Conservation (phyloP, 441 rosid species). For the Rhodomyrtus psidioides region DNA sequence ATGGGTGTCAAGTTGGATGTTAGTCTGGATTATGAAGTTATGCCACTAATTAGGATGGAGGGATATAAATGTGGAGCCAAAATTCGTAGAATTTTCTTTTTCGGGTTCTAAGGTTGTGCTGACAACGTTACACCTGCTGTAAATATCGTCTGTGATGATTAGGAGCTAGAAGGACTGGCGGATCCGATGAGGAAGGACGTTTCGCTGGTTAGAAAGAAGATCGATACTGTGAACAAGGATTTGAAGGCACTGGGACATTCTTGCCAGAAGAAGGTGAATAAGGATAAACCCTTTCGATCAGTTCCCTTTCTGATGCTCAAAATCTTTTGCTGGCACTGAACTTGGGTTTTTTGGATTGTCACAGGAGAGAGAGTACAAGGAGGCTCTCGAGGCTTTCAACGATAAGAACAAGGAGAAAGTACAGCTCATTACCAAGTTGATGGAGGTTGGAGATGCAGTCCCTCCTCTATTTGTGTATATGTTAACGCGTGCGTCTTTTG, state of each 20-base stretch:
- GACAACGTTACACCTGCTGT: neutral
- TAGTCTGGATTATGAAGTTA: neutral
- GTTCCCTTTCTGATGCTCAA: neutral
- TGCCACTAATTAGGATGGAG: neutral
- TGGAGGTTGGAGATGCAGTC: constrained; percentile 2
- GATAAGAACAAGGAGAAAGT: constrained; percentile 13
- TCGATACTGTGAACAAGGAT: constrained; percentile 6
- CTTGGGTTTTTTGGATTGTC: neutral
- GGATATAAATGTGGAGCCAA: neutral
- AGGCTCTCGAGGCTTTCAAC: constrained; percentile 6
- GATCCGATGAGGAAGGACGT: constrained; percentile 5
- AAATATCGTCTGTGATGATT: neutral
- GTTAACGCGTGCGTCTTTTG: neutral
- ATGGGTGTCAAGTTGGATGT: neutral
- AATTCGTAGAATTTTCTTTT: neutral
- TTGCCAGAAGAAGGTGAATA: constrained; percentile 1
- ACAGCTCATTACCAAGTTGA: constrained; percentile 6
- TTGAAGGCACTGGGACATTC: constrained; percentile 1
- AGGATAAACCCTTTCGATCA: neutral
- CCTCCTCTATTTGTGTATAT: neutral
- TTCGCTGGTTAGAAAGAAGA: neutral
- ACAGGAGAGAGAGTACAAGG: constrained; percentile 13
- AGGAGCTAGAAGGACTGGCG: constrained; percentile 5
- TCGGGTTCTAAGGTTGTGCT: neutral
- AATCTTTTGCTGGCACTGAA: neutral